phyloP scores from a whole-genome alignment of 2,329 filamentous ascomycete species.

The Sphaerulina populicola region DNA sequence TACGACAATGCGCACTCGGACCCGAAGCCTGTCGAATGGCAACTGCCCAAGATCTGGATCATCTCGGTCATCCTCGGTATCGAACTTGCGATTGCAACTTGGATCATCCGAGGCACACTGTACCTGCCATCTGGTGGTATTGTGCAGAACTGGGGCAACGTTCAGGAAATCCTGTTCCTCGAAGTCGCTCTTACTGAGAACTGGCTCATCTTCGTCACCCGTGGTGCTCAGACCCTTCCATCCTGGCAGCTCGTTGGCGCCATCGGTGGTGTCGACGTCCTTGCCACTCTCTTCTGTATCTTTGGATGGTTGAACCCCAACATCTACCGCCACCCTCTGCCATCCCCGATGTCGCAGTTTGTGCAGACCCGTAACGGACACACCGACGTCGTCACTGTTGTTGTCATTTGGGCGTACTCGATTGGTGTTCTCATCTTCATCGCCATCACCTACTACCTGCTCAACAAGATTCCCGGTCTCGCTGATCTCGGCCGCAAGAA shows the following conservation, averaged over 20 bases:
- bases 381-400: slow-evolving; percentile 56
- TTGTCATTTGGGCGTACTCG: slow-evolving; percentile 59
- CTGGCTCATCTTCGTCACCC: slow-evolving; percentile 49
- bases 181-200: slow-evolving; percentile 47
- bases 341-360: slow-evolving; percentile 36
- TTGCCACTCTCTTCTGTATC: slow-evolving; percentile 64
- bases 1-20: slow-evolving; percentile 75
- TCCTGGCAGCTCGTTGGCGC: slow-evolving; percentile 65
- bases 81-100: slow-evolving; percentile 61
- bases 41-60: slow-evolving; percentile 73
- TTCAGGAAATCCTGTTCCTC: slow-evolving; percentile 59
- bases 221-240: slow-evolving; percentile 61
- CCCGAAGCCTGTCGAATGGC: slow-evolving; percentile 67
- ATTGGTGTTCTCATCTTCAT: slow-evolving; percentile 58
- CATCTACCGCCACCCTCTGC: slow-evolving; percentile 33
- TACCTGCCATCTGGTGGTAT: slow-evolving; percentile 63
- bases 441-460: slow-evolving; percentile 56
- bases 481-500: slow-evolving; percentile 57
- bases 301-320: slow-evolving; percentile 64
- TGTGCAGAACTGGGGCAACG: slow-evolving; percentile 64
- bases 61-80: slow-evolving; percentile 61
- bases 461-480: slow-evolving; percentile 52
- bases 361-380: slow-evolving; percentile 38
- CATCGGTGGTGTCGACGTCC: slow-evolving; percentile 61
- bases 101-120: slow-evolving; percentile 63